Conservation (phyloP, 495 filamentous ascomycete genomes). For the Ramalina peruviana region DNA sequence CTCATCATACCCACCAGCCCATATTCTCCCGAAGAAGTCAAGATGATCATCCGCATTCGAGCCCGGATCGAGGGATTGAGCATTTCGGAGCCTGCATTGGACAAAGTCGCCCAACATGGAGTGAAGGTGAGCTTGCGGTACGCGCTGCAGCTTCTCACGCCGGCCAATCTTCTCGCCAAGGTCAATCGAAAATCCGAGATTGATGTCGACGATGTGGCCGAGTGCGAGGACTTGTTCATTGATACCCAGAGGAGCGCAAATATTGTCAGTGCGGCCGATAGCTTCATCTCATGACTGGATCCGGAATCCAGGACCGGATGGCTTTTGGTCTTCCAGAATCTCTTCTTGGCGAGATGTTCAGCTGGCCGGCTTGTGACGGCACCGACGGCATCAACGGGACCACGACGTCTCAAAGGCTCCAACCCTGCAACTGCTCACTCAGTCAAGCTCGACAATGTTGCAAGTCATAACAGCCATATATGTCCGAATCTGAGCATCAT, state of each 20-base stretch:
- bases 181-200: conserved; percentile 64
- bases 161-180: conserved; percentile 56
- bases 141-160: conserved; percentile 82
- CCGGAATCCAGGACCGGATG: too few species aligned
- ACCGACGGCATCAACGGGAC: too few species aligned
- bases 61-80: conserved; percentile 65
- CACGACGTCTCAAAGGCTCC: too few species aligned
- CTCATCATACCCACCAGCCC: conserved; percentile 89
- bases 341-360: too few species aligned
- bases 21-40: conserved; percentile 76
- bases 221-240: conserved; percentile 81
- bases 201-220: conserved; percentile 68
- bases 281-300: conserved; percentile 39
- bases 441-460: too few species aligned
- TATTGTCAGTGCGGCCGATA: conserved; percentile 49
- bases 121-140: conserved; percentile 81
- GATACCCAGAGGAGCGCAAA: conserved; percentile 74
- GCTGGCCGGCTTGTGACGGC: too few species aligned
- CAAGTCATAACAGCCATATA: too few species aligned
- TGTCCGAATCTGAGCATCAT: too few species aligned
- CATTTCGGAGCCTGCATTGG: conserved; percentile 68
- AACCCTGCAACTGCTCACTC: too few species aligned
- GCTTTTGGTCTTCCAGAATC: too few species aligned
- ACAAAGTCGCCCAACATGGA: conserved; percentile 73
- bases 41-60: conserved; percentile 71